phyloP scores from a whole-genome alignment of 306 rosid species.

The Prosopis cineraria region DNA sequence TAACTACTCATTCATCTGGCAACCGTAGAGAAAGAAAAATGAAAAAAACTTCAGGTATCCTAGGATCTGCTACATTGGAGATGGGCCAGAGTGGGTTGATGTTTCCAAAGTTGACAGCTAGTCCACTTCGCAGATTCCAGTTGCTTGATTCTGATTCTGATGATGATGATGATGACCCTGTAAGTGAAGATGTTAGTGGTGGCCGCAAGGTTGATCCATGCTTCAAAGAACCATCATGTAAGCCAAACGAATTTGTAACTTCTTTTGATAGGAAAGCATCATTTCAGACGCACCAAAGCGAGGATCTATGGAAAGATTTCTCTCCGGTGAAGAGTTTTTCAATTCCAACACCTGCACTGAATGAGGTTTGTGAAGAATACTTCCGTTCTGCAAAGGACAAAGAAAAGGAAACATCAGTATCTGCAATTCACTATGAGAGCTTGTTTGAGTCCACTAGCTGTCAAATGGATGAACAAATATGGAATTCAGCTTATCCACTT shows the following conservation, averaged over 20 bases:
- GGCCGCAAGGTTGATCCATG: slow-evolving; percentile 21
- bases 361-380: slow-evolving; percentile 74
- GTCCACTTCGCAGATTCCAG: slow-evolving; percentile 86
- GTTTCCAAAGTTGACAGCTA: slow-evolving; percentile 58
- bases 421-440: slow-evolving; percentile 8
- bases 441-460: slow-evolving; percentile 32
- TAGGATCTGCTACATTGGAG: slow-evolving; percentile 50
- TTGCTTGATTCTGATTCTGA: slow-evolving; percentile 82
- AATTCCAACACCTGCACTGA: slow-evolving; percentile 77
- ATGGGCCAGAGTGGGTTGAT: slow-evolving; percentile 31
- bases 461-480: slow-evolving; percentile 44
- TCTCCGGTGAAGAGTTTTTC: slow-evolving; percentile 49
- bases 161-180: slow-evolving; percentile 61
- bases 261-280: slow-evolving; percentile 33
- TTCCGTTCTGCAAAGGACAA: slow-evolving; percentile 43
- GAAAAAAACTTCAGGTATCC: slow-evolving; percentile 45
- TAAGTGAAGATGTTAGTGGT: slow-evolving; percentile 34
- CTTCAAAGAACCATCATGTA: slow-evolving; percentile 32
- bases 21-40: slow-evolving; percentile 43
- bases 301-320: slow-evolving; percentile 73
- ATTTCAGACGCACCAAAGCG: slow-evolving; percentile 24
- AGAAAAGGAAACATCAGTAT: slow-evolving; percentile 34
- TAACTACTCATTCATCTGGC: slow-evolving; percentile 40
- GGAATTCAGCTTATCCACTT: slow-evolving; percentile 48
- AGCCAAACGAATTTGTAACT: slow-evolving; percentile 22